Percentiles rank a stretch among this genome's conserved stretches.
Conservation (phyloP, 306 rosid genomes). For the Comarum palustre region DNA sequence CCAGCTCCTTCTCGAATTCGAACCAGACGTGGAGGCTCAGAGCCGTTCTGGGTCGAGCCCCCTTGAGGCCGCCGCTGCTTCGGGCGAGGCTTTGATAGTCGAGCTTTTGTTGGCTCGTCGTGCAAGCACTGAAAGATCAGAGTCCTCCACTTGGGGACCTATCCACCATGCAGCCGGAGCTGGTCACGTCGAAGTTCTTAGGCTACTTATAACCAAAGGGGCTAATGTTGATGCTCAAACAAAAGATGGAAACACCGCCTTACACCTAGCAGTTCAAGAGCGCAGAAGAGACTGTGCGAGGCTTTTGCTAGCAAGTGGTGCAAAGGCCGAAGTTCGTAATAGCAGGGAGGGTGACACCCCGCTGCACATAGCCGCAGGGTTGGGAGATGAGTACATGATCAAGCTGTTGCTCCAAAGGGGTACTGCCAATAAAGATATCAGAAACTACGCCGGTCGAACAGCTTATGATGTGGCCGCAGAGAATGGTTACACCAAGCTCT, state of each 20-base stretch:
- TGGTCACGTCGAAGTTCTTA: conserved; percentile 66
- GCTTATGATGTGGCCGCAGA: conserved; percentile 63
- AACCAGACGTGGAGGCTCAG: conserved; percentile 49
- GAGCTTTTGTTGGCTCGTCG: conserved; percentile 69
- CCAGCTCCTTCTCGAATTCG: conserved; percentile 67
- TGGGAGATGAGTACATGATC: conserved; percentile 68
- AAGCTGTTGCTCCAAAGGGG: conserved; percentile 66
- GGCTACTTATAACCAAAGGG: conserved; percentile 68
- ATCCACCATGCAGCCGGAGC: conserved; percentile 52
- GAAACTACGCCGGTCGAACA: conserved; percentile 49
- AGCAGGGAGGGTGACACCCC: conserved; percentile 56
- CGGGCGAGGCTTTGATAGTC: conserved; percentile 53
- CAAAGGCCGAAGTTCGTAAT: conserved; percentile 39
- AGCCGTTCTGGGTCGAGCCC: conserved; percentile 51
- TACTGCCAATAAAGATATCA: conserved; percentile 50
- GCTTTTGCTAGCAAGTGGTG: conserved; percentile 60
- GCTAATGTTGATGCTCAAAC: conserved; percentile 49
- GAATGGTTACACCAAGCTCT: conserved; percentile 54
- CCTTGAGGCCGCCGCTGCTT: conserved; percentile 55
- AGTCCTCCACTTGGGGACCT: conserved; percentile 46
- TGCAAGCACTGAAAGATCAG: conserved; percentile 55
- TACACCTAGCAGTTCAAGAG: conserved; percentile 64
- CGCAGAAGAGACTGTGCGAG: conserved; percentile 53
- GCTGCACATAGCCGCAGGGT: conserved; percentile 57
- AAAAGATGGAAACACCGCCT: conserved; percentile 64